phyloP scores from a whole-genome alignment of 1,139 yeast species.

The Dujonia santamariae region DNA sequence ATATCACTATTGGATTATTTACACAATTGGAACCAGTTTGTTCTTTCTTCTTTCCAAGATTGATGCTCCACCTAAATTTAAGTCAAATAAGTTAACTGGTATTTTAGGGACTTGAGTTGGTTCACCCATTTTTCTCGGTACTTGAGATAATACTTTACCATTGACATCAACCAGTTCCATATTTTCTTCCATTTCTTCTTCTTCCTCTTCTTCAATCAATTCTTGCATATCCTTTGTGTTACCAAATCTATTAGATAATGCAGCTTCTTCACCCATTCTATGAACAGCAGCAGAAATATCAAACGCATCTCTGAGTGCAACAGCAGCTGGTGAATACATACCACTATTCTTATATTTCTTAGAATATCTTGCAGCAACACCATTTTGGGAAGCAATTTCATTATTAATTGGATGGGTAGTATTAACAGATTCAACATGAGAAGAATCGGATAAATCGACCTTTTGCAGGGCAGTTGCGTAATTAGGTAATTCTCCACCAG shows the following conservation, averaged over 20 bases:
- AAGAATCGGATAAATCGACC: too few species aligned
- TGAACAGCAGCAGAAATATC: conserved; percentile 94
- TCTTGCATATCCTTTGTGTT: conserved; percentile 21
- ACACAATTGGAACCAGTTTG: conserved; percentile 21
- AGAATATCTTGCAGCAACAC: conserved; percentile 15
- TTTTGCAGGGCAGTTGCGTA: conserved; percentile 10
- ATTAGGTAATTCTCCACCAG: conserved; percentile 11
- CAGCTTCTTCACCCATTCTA: conserved; percentile 84
- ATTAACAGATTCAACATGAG: too few species aligned
- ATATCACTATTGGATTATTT: too few species aligned
- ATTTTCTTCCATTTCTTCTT: conserved; percentile 22
- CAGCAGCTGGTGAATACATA: conserved; percentile 82
- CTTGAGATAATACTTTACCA: conserved; percentile 12
- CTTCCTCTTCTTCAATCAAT: conserved; percentile 39
- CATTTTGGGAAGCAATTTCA: conserved; percentile 1
- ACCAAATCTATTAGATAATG: conserved; percentile 36
- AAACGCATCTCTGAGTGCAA: conserved; percentile 90
- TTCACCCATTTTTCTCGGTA: conserved; percentile 11
- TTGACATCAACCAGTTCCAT: conserved; percentile 21
- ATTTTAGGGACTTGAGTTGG: conserved; percentile 21
- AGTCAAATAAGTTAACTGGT: conserved; percentile 50
- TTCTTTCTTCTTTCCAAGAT: conserved; percentile 71
- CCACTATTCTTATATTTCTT: conserved; percentile 22
- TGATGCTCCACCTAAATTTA: conserved; percentile 76
- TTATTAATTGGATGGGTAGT: conserved; percentile 1